These are phyloP conservation scores for Catenaria anguillulae DNA, from an alignment of 371 early-diverging fungal species.

Conservation along the genomic window DNA sequence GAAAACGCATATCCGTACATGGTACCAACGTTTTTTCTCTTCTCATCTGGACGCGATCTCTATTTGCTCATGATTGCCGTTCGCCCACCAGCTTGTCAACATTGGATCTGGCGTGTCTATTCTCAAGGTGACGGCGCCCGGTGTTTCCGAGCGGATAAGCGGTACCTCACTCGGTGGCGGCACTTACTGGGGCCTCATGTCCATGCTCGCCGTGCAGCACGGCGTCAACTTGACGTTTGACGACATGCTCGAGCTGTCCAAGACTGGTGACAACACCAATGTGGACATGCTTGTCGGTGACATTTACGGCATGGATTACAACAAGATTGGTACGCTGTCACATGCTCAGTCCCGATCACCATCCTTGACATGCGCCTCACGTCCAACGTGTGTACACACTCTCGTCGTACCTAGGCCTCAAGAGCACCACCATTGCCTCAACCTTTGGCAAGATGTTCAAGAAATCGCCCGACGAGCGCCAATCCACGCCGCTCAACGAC, in stretches of 20 bases:
- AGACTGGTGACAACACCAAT: conserved; percentile 78
- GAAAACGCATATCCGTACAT: conserved; percentile 62
- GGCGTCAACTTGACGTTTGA: conserved; percentile 46
- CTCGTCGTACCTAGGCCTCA: too few relatives aligned
- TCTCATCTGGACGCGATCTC: too few relatives aligned
- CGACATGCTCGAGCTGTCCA: conserved; percentile 88
- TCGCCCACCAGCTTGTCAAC: conserved; percentile 72
- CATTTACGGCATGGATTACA: conserved; percentile 84
- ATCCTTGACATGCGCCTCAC: too few relatives aligned
- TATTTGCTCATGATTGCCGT: too few relatives aligned
- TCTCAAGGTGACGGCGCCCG: conserved; percentile 64
- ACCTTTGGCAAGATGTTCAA: conserved; percentile 93
- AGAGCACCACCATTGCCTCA: conserved; percentile 45
- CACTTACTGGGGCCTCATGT: conserved; percentile 89
- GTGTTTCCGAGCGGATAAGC: conserved; percentile 67
- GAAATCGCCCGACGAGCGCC: conserved; percentile 40
- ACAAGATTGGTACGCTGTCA: conserved; percentile 33
- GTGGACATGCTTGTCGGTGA: conserved; percentile 93
- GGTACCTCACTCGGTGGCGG: conserved; percentile 95
- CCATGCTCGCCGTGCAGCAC: conserved; percentile 48
- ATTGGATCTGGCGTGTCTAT: conserved; percentile 85
- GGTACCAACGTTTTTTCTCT: too few relatives aligned
- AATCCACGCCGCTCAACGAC: conserved; percentile 53
- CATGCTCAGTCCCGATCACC: too few relatives aligned
- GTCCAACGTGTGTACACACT: too few relatives aligned